Conservation (phyloP, 2,329 filamentous ascomycete genomes). For the Trichophyton mentagrophytes region DNA sequence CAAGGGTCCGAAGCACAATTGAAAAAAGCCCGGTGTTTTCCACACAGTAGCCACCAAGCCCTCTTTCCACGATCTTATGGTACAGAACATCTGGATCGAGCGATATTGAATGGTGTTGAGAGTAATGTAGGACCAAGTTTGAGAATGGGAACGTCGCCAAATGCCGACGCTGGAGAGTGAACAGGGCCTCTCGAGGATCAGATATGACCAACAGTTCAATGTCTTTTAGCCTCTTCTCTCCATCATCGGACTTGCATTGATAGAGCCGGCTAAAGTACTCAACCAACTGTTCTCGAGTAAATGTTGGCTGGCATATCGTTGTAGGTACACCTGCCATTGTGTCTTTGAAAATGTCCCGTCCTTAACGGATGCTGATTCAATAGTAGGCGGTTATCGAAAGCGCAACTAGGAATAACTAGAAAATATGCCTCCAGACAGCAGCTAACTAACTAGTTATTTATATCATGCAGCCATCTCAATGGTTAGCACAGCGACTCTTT, state of each 20-base stretch:
- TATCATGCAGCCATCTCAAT: no score
- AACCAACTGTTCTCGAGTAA: conserved; percentile 26
- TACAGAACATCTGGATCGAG: conserved; percentile 40
- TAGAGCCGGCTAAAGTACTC: conserved; percentile 25
- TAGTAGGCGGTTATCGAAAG: no score
- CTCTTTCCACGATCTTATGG: conserved; percentile 40
- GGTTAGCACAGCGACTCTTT: no score
- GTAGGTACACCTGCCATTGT: neutral
- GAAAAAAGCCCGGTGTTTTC: conserved; percentile 45
- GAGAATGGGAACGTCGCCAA: conserved; percentile 43
- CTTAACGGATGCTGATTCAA: neutral
- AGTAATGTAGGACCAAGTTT: conserved; percentile 45
- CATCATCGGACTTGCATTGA: conserved; percentile 10
- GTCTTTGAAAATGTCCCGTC: neutral
- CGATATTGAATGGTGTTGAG: conserved; percentile 36
- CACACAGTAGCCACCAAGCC: conserved; percentile 49
- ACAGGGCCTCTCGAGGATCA: conserved; percentile 23
- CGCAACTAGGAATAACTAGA: no score
- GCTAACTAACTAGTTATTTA: no score
- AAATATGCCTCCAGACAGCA: no score
- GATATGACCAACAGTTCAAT: conserved; percentile 19
- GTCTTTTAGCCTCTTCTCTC: conserved; percentile 16
- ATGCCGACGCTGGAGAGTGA: conserved; percentile 31
- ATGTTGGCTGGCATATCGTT: conserved; percentile 17
- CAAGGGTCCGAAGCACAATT: conserved; percentile 39